Percentiles rank a stretch among this genome's conserved stretches.
Conservation (phyloP, 306 rosid species). For the Fragaria iinumae region DNA sequence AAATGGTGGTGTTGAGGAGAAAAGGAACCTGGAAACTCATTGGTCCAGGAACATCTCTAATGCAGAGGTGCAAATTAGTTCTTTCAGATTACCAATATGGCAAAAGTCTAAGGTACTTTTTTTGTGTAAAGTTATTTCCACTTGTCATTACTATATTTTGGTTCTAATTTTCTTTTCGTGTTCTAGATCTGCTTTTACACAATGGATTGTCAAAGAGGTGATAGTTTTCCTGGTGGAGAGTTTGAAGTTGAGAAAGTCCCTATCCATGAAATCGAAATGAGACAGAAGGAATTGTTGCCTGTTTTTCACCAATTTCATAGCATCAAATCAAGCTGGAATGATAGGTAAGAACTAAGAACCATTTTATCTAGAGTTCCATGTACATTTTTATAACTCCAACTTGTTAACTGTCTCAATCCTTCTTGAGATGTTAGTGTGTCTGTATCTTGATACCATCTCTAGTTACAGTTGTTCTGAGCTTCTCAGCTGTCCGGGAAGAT, state of each 20-base stretch:
- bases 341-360: conserved; percentile 54
- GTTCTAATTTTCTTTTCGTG: conserved; percentile 17
- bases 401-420: not conserved
- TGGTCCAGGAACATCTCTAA: conserved; percentile 67
- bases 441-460: conserved; percentile 14
- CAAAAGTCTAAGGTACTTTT: conserved; percentile 73
- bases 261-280: conserved; percentile 70
- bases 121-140: conserved; percentile 23
- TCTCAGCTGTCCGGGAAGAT: not conserved
- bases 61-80: conserved; percentile 81
- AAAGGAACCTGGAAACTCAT: conserved; percentile 30
- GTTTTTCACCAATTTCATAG: conserved; percentile 70
- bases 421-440: conserved; percentile 11
- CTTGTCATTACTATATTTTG: conserved; percentile 9
- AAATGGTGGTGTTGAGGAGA: conserved; percentile 34
- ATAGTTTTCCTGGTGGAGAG: conserved; percentile 53
- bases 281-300: conserved; percentile 72
- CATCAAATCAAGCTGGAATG: conserved; percentile 67
- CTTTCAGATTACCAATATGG: conserved; percentile 73
- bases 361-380: conserved; percentile 17
- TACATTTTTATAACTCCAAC: conserved; percentile 6
- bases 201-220: conserved; percentile 43
- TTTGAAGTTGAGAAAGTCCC: conserved; percentile 69
- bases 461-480: not conserved
- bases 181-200: conserved; percentile 60